Evolutionary conservation across 1,139 yeast genomes (phyloP).

Genomic region (Geotrichum klebahnii): DNA sequence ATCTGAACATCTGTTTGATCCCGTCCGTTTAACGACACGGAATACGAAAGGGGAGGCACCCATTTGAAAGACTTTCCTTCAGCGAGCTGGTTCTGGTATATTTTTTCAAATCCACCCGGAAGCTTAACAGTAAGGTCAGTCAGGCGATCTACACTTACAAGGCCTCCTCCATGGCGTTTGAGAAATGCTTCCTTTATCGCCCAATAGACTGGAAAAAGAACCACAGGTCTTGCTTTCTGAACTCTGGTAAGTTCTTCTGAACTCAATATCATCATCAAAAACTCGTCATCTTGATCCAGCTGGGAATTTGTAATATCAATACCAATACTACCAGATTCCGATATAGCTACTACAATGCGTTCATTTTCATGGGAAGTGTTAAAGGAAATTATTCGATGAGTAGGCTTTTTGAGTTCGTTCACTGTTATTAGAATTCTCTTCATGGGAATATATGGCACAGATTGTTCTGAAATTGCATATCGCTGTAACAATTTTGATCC

Average conservation of each 20-base stretch:
- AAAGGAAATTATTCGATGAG: background rate
- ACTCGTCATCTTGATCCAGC: constrained; percentile 9
- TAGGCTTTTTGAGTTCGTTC: constrained; percentile 8
- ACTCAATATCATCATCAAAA: constrained; percentile 10
- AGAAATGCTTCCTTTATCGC: constrained; percentile 14
- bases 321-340: background rate
- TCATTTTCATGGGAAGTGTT: constrained; percentile 16
- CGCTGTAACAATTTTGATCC: constrained; percentile 14
- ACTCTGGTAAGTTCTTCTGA: background rate
- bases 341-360: constrained; percentile 2
- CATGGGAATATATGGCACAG: background rate
- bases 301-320: constrained; percentile 7
- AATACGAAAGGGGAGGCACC: too few species aligned
- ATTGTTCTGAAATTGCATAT: constrained; percentile 1
- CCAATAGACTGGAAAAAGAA: constrained; percentile 12
- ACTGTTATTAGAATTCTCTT: background rate
- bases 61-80: too few species aligned
- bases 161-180: constrained; percentile 15
- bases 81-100: background rate
- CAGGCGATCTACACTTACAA: constrained; percentile 1
- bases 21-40: too few species aligned
- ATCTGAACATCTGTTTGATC: too few species aligned
- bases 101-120: background rate
- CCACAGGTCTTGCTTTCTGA: background rate
- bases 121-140: constrained; percentile 10